phyloP scores from a whole-genome alignment of 108 stramenopile species.

The Licmophora abbreviata region DNA sequence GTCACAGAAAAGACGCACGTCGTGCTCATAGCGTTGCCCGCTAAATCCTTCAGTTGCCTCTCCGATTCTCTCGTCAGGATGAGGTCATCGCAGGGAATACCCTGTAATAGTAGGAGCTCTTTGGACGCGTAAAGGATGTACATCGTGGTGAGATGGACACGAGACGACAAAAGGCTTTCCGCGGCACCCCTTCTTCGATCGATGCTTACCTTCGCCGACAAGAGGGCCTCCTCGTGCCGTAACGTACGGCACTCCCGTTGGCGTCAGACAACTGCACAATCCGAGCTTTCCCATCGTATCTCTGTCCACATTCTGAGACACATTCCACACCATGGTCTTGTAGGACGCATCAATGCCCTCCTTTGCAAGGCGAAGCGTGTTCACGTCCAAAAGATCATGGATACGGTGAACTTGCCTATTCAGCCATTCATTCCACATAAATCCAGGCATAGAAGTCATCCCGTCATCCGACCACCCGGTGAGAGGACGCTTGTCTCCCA shows the following conservation, averaged over 20 bases:
- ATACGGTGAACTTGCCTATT: slow-evolving; percentile 28
- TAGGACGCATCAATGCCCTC: slow-evolving; percentile 16
- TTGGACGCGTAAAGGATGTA: no score
- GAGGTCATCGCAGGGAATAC: slow-evolving; percentile 36
- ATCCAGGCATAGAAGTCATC: slow-evolving; percentile 20
- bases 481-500: slow-evolving; percentile 28
- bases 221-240: slow-evolving; percentile 35
- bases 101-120: slow-evolving; percentile 37
- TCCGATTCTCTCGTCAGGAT: slow-evolving; percentile 35
- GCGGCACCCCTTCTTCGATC: no score
- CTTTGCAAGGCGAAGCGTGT: slow-evolving; percentile 28
- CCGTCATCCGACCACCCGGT: slow-evolving; percentile 26
- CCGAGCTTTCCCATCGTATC: slow-evolving; percentile 35
- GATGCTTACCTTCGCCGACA: slow-evolving; percentile 31
- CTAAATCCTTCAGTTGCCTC: slow-evolving; percentile 27
- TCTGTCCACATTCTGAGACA: slow-evolving; percentile 37
- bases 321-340: slow-evolving; percentile 48
- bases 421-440: slow-evolving; percentile 35
- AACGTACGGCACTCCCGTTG: slow-evolving; percentile 32
- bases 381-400: slow-evolving; percentile 37
- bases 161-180: no score
- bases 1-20: no score
- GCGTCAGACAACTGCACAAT: slow-evolving; percentile 33
- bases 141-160: no score
- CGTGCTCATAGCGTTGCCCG: slow-evolving; percentile 34